Conservation (phyloP, 108 stramenopile genomes). For the Pseudonitzschia pungens region DNA sequence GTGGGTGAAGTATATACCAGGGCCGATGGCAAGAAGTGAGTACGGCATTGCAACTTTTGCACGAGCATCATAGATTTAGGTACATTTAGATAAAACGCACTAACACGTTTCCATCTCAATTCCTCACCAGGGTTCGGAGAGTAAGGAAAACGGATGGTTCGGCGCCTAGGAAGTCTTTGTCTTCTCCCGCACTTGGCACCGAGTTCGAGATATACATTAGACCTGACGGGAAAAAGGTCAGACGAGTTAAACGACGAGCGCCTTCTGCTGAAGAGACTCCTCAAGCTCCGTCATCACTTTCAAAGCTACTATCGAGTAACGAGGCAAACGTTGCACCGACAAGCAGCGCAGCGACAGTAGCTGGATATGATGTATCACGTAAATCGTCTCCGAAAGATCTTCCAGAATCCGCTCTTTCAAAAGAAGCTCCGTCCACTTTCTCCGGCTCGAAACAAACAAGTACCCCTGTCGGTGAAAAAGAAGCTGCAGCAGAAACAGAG, state of each 20-base stretch:
- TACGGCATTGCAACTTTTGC: background rate
- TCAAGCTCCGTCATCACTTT: background rate
- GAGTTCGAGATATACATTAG: constrained; percentile 43
- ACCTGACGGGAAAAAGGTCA: constrained; percentile 55
- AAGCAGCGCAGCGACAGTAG: constrained; percentile 17
- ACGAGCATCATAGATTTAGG: too few species aligned
- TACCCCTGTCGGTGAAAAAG: background rate
- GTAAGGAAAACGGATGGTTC: constrained; percentile 22
- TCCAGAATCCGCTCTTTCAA: background rate
- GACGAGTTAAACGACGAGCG: constrained; percentile 26
- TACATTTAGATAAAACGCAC: too few species aligned
- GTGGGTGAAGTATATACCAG: constrained; percentile 45
- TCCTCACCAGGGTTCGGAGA: constrained; percentile 12
- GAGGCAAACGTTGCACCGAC: background rate
- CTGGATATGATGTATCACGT: constrained; percentile 11
- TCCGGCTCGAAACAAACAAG: background rate
- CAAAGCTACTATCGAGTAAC: background rate
- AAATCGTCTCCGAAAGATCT: constrained; percentile 2
- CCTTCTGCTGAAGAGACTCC: constrained; percentile 7
- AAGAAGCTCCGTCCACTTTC: constrained; percentile 12
- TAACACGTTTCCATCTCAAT: background rate
- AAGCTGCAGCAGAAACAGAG: constrained; percentile 28
- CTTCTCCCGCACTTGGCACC: constrained; percentile 16
- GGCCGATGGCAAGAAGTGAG: constrained; percentile 43
- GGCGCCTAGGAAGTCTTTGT: background rate